Conservation (phyloP, 2,329 filamentous ascomycete species). For the Geosmithia morbida region DNA sequence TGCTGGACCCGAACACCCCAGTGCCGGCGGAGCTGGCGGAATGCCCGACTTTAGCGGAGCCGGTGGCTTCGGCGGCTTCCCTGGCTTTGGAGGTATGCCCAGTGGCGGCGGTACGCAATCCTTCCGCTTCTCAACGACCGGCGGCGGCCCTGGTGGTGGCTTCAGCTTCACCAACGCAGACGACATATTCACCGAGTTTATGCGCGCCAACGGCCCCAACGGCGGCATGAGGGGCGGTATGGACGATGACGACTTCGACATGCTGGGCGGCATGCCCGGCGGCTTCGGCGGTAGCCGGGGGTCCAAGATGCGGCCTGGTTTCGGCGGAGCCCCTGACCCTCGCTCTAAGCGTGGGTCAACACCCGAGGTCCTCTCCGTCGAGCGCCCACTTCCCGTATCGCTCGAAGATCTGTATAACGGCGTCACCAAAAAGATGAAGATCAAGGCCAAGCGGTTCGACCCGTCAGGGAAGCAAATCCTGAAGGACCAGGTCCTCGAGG, state of each 20-base stretch:
- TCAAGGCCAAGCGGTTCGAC: conserved; percentile 93
- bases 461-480: conserved; percentile 64
- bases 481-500: conserved; percentile 82
- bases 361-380: conserved; percentile 81
- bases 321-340: conserved; percentile 11
- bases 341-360: conserved; percentile 21
- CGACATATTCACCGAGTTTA: conserved; percentile 74
- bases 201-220: conserved; percentile 40
- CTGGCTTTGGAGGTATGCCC: conserved; percentile 17
- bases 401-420: conserved; percentile 84
- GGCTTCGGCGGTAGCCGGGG: conserved; percentile 19
- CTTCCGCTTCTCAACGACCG: conserved; percentile 49
- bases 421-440: conserved; percentile 92
- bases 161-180: conserved; percentile 77
- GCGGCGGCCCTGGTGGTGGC: conserved; percentile 56
- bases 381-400: conserved; percentile 65
- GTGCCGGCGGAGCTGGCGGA: conserved; percentile 40
- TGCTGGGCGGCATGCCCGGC: conserved; percentile 27
- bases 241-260: conserved; percentile 28
- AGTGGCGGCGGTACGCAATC: conserved; percentile 32
- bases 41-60: conserved; percentile 35
- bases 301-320: conserved; percentile 25
- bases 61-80: conserved; percentile 34
- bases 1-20: conserved; percentile 46
- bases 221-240: conserved; percentile 23